Conservation (phyloP, 148 eudicot genomes). For the Polygonum aviculare region DNA sequence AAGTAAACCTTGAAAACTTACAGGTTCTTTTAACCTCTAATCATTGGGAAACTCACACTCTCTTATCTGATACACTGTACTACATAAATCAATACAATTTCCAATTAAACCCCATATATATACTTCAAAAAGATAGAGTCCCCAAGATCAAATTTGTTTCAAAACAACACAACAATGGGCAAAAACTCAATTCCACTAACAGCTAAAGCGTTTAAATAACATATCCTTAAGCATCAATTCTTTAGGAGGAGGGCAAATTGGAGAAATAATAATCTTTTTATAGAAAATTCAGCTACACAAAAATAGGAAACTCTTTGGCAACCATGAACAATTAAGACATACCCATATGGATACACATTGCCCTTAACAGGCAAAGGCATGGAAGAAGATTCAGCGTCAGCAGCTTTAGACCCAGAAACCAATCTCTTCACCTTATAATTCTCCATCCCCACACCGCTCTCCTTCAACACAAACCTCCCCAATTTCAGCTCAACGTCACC, state of each 20-base stretch:
- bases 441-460: conserved; percentile 2
- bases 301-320: neutral
- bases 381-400: conserved; percentile 16
- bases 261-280: too few relatives aligned
- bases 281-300: neutral
- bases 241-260: too few relatives aligned
- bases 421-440: neutral
- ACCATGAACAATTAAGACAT: conserved; percentile 9
- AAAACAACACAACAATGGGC: neutral
- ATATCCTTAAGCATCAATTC: too few relatives aligned
- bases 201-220: too few relatives aligned
- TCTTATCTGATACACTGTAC: neutral
- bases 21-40: neutral
- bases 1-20: neutral
- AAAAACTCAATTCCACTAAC: too few relatives aligned
- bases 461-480: conserved; percentile 27
- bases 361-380: conserved; percentile 32
- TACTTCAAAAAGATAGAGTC: neutral
- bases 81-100: neutral
- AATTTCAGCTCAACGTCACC: conserved; percentile 32
- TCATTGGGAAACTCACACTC: neutral
- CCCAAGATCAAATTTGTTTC: neutral
- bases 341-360: conserved; percentile 42
- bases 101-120: neutral
- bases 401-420: conserved; percentile 8